Percentiles rank a stretch among this genome's conserved stretches.
Conservation (phyloP, 352 stramenopile species). For the Phytopythium chamaehyphon region DNA sequence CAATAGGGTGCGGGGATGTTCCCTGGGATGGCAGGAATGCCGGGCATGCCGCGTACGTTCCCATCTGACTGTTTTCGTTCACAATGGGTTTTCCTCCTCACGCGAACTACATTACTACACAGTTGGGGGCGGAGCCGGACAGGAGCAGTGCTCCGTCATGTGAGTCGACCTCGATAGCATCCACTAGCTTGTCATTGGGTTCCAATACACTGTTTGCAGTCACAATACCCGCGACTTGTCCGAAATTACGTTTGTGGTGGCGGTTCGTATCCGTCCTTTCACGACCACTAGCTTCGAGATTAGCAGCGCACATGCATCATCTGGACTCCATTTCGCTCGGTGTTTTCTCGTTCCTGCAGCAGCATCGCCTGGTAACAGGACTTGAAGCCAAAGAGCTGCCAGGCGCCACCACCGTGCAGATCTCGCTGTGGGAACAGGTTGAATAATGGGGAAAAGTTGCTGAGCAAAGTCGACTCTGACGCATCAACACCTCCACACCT, state of each 20-base stretch:
- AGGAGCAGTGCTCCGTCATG: slow-evolving; percentile 78
- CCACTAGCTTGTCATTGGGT: not conserved
- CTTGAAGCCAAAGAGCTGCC: slow-evolving; percentile 51
- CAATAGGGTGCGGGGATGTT: slow-evolving; percentile 69
- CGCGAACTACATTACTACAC: not conserved
- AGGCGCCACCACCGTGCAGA: slow-evolving; percentile 43
- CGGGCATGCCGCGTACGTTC: slow-evolving; percentile 63
- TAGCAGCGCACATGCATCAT: slow-evolving; percentile 33
- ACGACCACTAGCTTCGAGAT: no score
- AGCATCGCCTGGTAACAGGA: slow-evolving; percentile 45
- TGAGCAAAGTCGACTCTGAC: not conserved
- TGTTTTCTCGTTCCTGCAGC: slow-evolving; percentile 66
- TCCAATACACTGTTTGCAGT: no score
- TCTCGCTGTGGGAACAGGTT: slow-evolving; percentile 69
- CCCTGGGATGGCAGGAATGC: slow-evolving; percentile 79
- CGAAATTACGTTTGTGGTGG: no score
- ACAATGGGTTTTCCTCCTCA: not conserved
- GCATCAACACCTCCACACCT: not conserved
- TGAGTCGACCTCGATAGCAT: slow-evolving; percentile 11
- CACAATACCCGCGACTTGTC: no score
- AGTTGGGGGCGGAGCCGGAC: slow-evolving; percentile 52
- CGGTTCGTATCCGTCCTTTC: no score
- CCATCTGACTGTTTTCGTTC: not conserved
- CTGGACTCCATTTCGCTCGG: slow-evolving; percentile 60
- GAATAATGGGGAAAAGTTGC: no score